Percentiles rank a stretch among this genome's conserved stretches.
Evolutionary conservation across 495 filamentous ascomycete genomes (phyloP).

Genomic region (Lepraria neglecta): DNA sequence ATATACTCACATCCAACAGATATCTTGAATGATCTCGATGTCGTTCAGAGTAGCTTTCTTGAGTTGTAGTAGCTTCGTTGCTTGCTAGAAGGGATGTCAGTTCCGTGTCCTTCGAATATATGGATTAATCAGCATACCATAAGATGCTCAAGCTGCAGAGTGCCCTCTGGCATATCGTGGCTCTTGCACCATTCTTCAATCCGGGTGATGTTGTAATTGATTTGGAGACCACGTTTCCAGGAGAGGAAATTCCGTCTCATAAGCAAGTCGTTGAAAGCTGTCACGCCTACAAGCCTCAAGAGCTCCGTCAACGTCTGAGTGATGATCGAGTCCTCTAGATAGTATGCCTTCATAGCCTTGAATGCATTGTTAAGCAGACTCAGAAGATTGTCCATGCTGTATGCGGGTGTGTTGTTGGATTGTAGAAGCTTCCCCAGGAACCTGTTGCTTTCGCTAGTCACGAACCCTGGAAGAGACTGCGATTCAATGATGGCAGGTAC

Average conservation of each 20-base stretch:
- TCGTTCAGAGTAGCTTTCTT: slow-evolving; percentile 99
- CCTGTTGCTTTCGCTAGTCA: slow-evolving; percentile 94
- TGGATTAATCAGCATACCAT: slow-evolving; percentile 55
- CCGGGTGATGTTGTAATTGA: slow-evolving; percentile 99
- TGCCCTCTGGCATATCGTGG: slow-evolving; percentile 98
- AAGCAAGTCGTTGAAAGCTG: slow-evolving; percentile 96
- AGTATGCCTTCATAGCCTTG: slow-evolving; percentile 97
- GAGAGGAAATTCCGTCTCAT: slow-evolving; percentile 98
- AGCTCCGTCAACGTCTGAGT: slow-evolving; percentile 93
- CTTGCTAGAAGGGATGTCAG: slow-evolving; percentile 60
- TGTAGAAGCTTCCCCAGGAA: slow-evolving; percentile 96
- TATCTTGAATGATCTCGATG: slow-evolving; percentile 99
- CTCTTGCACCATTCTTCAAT: slow-evolving; percentile 99
- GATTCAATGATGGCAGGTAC: slow-evolving; percentile 99
- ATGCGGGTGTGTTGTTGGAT: slow-evolving; percentile 79
- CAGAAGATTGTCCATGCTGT: slow-evolving; percentile 98
- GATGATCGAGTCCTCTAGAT: slow-evolving; percentile 91
- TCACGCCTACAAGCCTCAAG: slow-evolving; percentile 88
- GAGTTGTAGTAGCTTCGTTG: slow-evolving; percentile 94
- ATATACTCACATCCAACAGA: slow-evolving; percentile 92
- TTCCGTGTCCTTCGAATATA: background rate
- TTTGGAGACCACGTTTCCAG: slow-evolving; percentile 98
- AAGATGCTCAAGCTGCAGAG: slow-evolving; percentile 93
- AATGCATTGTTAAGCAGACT: slow-evolving; percentile 95
- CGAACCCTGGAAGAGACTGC: slow-evolving; percentile 94